Percentiles rank a stretch among this genome's conserved stretches.
These are phyloP conservation scores for Clohesyomyces aquaticus DNA, from an alignment of 495 filamentous ascomycete genomes.

Conservation along the genomic window DNA sequence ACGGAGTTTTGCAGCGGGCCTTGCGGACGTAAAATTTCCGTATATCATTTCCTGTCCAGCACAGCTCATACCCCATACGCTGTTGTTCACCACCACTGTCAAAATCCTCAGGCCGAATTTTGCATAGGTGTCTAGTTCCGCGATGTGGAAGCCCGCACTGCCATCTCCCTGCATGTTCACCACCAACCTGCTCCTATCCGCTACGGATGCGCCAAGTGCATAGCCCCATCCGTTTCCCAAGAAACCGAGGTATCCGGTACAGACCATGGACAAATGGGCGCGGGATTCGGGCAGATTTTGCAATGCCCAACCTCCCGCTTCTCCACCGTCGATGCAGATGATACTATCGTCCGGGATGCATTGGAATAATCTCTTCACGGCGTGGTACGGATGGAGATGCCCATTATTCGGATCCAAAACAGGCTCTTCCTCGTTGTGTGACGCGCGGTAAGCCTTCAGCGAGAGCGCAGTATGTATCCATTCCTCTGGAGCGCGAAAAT, in stretches of 20 bases:
- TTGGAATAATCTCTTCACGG: slow-evolving; percentile 32
- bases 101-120: slow-evolving; percentile 34
- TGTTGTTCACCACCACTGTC: slow-evolving; percentile 39
- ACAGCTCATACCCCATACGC: slow-evolving; percentile 39
- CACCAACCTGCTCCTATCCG: slow-evolving; percentile 25
- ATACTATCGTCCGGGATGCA: slow-evolving; percentile 29
- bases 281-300: slow-evolving; percentile 24
- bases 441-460: slow-evolving; percentile 20
- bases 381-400: slow-evolving; percentile 40
- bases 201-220: slow-evolving; percentile 35
- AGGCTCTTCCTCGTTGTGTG: slow-evolving; percentile 29
- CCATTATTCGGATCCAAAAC: slow-evolving; percentile 24
- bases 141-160: slow-evolving; percentile 40
- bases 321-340: slow-evolving; percentile 41
- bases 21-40: slow-evolving; percentile 7
- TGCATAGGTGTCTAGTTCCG: slow-evolving; percentile 39
- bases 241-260: slow-evolving; percentile 39
- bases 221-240: slow-evolving; percentile 43
- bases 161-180: slow-evolving; percentile 43
- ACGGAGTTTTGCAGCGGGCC: slow-evolving; percentile 30
- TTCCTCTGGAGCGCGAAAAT: slow-evolving; percentile 19
- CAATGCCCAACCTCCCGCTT: slow-evolving; percentile 35
- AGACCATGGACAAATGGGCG: slow-evolving; percentile 27
- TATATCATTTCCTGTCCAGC: slow-evolving; percentile 40
- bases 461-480: slow-evolving; percentile 34